phyloP scores from a whole-genome alignment of 2,329 filamentous ascomycete species.

The Keithomyces neogunnii region DNA sequence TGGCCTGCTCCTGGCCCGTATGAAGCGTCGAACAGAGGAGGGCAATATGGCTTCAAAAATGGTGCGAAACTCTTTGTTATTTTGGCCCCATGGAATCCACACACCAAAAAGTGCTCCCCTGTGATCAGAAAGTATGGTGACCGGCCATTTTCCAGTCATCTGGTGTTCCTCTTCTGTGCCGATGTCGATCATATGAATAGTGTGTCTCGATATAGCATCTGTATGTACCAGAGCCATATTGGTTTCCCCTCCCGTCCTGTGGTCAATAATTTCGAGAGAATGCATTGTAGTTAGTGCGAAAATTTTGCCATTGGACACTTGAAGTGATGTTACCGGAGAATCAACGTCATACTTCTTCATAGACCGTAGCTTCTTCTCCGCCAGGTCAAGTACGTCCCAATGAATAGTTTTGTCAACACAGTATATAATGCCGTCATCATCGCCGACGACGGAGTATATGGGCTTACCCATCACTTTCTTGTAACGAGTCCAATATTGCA shows the following conservation, averaged over 20 bases:
- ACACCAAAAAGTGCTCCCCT: conserved; percentile 38
- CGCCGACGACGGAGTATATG: conserved; percentile 48
- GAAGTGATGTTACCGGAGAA: conserved; percentile 43
- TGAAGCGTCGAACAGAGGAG: conserved; percentile 48
- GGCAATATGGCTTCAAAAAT: conserved; percentile 51
- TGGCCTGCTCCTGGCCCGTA: conserved; percentile 42
- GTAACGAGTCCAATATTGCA: conserved; percentile 47
- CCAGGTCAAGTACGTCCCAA: conserved; percentile 45
- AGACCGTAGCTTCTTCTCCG: conserved; percentile 41
- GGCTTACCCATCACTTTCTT: conserved; percentile 36
- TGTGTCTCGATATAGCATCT: conserved; percentile 35
- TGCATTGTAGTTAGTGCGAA: conserved; percentile 44
- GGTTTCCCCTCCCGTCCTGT: conserved; percentile 26
- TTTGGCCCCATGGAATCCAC: conserved; percentile 37
- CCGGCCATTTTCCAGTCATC: conserved; percentile 22
- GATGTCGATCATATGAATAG: conserved; percentile 38
- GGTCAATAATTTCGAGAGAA: conserved; percentile 48
- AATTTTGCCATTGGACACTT: conserved; percentile 37
- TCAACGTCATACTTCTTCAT: conserved; percentile 39
- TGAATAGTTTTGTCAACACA: conserved; percentile 44
- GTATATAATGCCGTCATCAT: conserved; percentile 48
- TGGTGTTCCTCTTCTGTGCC: conserved; percentile 19
- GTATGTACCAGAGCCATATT: conserved; percentile 33
- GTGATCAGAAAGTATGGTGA: conserved; percentile 41
- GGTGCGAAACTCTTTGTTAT: conserved; percentile 31